These are phyloP conservation scores for Coniella vitis DNA, from an alignment of 2,329 filamentous ascomycete species.

Conservation along the genomic window DNA sequence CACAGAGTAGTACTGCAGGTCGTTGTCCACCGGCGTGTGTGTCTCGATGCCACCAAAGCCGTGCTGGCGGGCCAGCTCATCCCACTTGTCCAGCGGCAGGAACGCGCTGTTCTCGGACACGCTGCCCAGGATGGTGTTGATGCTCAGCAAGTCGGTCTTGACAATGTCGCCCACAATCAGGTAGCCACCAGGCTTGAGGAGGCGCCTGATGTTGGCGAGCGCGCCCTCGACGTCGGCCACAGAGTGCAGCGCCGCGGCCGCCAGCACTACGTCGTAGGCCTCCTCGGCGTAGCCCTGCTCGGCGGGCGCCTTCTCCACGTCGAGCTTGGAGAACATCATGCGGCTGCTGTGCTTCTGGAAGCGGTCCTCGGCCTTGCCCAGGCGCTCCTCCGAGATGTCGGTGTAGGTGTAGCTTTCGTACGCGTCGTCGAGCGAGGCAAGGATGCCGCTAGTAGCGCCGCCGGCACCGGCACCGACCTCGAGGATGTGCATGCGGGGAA, in stretches of 20 bases:
- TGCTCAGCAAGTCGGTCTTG: constrained; percentile 6
- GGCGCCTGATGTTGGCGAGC: constrained; percentile 21
- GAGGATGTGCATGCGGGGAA: constrained; percentile 27
- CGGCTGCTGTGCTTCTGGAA: not conserved
- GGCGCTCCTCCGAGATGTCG: constrained; percentile 32
- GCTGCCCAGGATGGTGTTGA: not conserved
- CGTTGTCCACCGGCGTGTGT: constrained; percentile 1
- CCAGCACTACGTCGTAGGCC: constrained; percentile 26
- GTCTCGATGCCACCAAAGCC: constrained; percentile 1
- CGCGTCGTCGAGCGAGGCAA: constrained; percentile 22
- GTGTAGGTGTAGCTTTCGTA: constrained; percentile 37
- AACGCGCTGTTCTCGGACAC: not conserved
- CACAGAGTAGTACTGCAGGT: not conserved
- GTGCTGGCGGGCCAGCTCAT: not conserved
- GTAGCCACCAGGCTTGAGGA: constrained; percentile 25
- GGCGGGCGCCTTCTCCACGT: constrained; percentile 23
- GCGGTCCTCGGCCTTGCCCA: constrained; percentile 22
- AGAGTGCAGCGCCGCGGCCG: constrained; percentile 25
- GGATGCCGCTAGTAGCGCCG: constrained; percentile 28
- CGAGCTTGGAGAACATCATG: constrained; percentile 14
- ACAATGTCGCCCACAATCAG: constrained; percentile 24
- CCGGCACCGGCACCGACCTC: constrained; percentile 34
- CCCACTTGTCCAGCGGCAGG: not conserved
- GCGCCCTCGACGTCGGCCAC: constrained; percentile 18
- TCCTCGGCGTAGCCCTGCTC: constrained; percentile 25